A percentile compares a stretch with the other conserved stretches of the same genome.
Evolutionary conservation across 352 stramenopile species (phyloP).

Genomic region (Aphanomyces euteiches): DNA sequence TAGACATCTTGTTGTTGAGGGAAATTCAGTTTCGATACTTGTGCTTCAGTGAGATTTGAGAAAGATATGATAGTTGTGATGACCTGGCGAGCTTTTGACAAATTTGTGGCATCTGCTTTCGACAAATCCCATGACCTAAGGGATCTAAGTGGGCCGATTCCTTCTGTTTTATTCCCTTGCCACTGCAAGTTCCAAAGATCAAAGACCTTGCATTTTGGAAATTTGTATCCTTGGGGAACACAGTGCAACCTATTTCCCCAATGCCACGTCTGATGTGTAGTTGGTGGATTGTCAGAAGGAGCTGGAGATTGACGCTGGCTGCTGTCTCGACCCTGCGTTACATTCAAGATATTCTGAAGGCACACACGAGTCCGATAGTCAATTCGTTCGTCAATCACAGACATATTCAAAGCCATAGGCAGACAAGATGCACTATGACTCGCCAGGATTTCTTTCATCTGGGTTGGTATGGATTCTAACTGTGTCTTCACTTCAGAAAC

Average conservation of each 20-base stretch:
- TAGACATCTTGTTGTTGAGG: background rate
- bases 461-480: background rate
- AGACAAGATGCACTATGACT: too few species aligned
- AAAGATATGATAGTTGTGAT: background rate
- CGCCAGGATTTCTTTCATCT: background rate
- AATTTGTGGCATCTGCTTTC: background rate
- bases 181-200: constrained; percentile 3
- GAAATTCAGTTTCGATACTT: background rate
- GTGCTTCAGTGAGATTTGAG: background rate
- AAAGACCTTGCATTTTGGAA: background rate
- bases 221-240: background rate
- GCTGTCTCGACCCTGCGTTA: background rate
- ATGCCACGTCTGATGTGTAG: background rate
- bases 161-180: background rate
- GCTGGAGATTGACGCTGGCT: too few species aligned
- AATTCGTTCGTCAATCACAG: background rate
- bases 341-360: background rate
- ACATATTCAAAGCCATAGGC: background rate
- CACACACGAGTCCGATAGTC: background rate
- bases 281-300: background rate
- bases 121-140: background rate
- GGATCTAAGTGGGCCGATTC: background rate
- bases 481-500: background rate
- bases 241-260: background rate
- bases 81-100: background rate